These are phyloP conservation scores for Alternaria longipes DNA, from an alignment of 2,329 filamentous ascomycete species.

Conservation along the genomic window DNA sequence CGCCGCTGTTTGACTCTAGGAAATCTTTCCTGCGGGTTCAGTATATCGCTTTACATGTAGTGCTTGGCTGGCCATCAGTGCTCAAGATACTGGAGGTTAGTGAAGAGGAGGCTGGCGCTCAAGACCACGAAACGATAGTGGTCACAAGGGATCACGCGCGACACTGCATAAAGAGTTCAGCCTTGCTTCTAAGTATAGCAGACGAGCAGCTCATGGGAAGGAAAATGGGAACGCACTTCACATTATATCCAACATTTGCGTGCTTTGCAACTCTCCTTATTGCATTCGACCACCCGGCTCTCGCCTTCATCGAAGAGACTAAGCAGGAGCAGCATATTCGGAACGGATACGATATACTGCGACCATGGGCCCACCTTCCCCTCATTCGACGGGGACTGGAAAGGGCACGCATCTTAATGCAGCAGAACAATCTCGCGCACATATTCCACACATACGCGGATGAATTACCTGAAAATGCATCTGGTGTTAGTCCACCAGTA, in stretches of 20 bases:
- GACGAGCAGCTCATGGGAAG: slow-evolving; percentile 37
- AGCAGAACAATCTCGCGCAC: slow-evolving; percentile 26
- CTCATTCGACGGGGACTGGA: slow-evolving; percentile 32
- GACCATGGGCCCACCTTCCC: slow-evolving; percentile 34
- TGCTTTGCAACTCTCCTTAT: slow-evolving; percentile 33
- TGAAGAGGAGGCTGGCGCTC: slow-evolving; percentile 16
- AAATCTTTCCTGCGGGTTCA: slow-evolving; percentile 41
- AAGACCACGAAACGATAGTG: slow-evolving; percentile 25
- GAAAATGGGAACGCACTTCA: slow-evolving; percentile 37
- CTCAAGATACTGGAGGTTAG: slow-evolving; percentile 32
- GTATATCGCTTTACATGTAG: slow-evolving; percentile 41
- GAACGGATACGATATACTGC: slow-evolving; percentile 33
- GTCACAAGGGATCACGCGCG: slow-evolving; percentile 30
- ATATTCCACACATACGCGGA: slow-evolving; percentile 20
- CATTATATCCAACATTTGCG: slow-evolving; percentile 31
- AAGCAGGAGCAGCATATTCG: slow-evolving; percentile 33
- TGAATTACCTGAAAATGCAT: slow-evolving; percentile 8
- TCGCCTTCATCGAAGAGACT: slow-evolving; percentile 34
- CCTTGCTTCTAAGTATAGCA: slow-evolving; percentile 29
- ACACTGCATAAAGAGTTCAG: slow-evolving; percentile 21
- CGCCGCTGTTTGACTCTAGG: slow-evolving; percentile 40
- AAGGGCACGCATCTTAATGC: slow-evolving; percentile 31
- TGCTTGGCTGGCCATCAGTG: slow-evolving; percentile 41
- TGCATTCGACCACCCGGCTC: slow-evolving; percentile 26
- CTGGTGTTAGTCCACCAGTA: slow-evolving; percentile 12